Evolutionary conservation across 768 basidiomycete genomes (phyloP).

Genomic region (Rhizopogon vinicolor): DNA sequence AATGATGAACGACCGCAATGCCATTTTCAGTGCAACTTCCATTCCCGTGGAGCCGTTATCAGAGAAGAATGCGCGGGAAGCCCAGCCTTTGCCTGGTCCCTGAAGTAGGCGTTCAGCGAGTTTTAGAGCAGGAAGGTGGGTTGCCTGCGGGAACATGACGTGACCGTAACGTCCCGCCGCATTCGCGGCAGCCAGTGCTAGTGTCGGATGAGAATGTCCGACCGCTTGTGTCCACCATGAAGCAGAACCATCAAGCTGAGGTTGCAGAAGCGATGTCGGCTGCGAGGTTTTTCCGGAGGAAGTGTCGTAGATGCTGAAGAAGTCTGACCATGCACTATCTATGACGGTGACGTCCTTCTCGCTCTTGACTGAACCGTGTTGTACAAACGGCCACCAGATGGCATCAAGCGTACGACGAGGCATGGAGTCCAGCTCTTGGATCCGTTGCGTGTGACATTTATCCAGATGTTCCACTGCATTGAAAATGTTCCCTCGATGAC

Average conservation of each 20-base stretch:
- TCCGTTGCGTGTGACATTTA: conserved; percentile 52
- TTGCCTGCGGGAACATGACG: conserved; percentile 91
- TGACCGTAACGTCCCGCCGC: conserved; percentile 95
- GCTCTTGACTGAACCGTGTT: conserved; percentile 69
- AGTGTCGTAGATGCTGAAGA: conserved; percentile 68
- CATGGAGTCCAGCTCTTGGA: conserved; percentile 76
- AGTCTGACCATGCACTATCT: conserved; percentile 85
- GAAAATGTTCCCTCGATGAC: conserved; percentile 34
- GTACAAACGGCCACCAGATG: conserved; percentile 98
- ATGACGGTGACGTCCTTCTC: conserved; percentile 82
- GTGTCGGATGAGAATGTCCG: conserved; percentile 73
- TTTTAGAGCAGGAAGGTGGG: conserved; percentile 78
- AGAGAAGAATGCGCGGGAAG: conserved; percentile 84
- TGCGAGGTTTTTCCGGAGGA: conserved; percentile 12
- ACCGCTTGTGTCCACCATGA: conserved; percentile 98
- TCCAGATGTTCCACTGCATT: conserved; percentile 57
- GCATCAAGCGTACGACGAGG: conserved; percentile 68
- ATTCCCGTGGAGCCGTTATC: conserved; percentile 96
- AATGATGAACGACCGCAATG: conserved; percentile 61
- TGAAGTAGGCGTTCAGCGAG: conserved; percentile 77
- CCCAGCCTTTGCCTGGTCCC: conserved; percentile 90
- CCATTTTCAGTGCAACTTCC: conserved; percentile 99
- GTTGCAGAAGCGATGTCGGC: conserved; percentile 37
- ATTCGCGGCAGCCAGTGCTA: conserved; percentile 82
- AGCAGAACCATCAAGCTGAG: conserved; percentile 86